Base-by-base conservation (phyloP, 768 basidiomycete genomes). In the Boletus sensibilis region DNA sequence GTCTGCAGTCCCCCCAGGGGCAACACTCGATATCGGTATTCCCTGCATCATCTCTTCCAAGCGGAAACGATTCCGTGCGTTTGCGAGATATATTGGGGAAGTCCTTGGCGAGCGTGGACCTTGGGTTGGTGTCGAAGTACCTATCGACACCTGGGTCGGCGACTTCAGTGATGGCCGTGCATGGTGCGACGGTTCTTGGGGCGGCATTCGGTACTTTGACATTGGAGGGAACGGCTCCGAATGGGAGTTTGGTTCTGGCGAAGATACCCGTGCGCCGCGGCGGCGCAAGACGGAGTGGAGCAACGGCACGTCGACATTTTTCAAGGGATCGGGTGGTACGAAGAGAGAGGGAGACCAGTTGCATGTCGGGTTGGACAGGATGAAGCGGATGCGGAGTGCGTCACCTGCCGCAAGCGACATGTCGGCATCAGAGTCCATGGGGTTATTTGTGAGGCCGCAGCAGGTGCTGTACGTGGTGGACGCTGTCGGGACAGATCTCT, bases 121-220 rank as follows among this genome's bases (percentile, higher is more conserved):
- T 0, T 95, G 93, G 93, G 90, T 94, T 8, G 93, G 93, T 14
- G 90, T 95, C 16, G 93, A 95, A 69, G 90, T 94, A 12, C 90
- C 92, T 1, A 75, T 92, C 9, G 70, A 70, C 31, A 72, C 73
- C n/a, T 82, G 82, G 78, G 74, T 75, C 2, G 76, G 74, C 12
- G 80, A 82, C 25, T 72, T 76, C 51, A 72, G 78, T 14, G 80
- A 84, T 29, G 85, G 81, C n/a, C 76, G 88, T n/a, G 83, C 82
- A 55, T 94, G 92, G 92, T 82, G 91, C 65, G 92, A 95, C 62
- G 93, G 93, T 0, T 80, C 82, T 0, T 89, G 88, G 85, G 85
- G 84, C 29, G 93, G 92, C 0, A 75, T 92, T 42, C 81, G 85
- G 25, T 94, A 93, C 71, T 94, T 94, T 65, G 90, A 94, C 58